A percentile compares a stretch with the other conserved stretches of the same genome.
phyloP scores from a whole-genome alignment of 371 early-diverging fungal genomes.

The Mucor irregularis region DNA sequence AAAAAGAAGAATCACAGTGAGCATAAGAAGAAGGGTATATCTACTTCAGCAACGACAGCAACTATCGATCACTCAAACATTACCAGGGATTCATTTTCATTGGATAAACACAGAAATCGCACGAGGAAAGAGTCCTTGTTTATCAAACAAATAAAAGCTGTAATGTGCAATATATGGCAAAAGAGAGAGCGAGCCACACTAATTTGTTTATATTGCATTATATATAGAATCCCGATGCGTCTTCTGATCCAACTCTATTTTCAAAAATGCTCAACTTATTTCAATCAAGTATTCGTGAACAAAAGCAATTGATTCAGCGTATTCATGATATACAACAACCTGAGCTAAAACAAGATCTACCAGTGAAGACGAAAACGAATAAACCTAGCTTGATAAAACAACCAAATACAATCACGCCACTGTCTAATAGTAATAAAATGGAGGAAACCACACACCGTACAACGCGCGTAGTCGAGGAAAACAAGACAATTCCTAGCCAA shows the following conservation, averaged over 20 bases:
- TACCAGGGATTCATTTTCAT: background rate
- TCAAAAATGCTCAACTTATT: conserved; percentile 7
- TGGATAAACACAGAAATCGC: conserved; percentile 20
- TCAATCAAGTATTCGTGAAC: conserved; percentile 16
- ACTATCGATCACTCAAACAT: too few relatives aligned
- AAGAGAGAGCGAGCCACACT: too few relatives aligned
- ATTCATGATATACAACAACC: conserved; percentile 9
- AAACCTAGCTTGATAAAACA: conserved; percentile 12
- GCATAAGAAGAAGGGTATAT: conserved; percentile 1
- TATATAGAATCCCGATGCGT: background rate
- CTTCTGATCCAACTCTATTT: background rate
- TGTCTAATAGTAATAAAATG: too few relatives aligned
- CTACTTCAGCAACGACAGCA: conserved; percentile 1
- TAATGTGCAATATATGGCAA: too few relatives aligned
- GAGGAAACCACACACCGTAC: background rate
- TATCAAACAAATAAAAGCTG: conserved; percentile 15
- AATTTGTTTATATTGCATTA: too few relatives aligned
- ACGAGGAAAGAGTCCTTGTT: conserved; percentile 15
- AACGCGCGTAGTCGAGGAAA: background rate
- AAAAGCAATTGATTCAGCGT: conserved; percentile 12
- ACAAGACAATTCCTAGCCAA: conserved; percentile 6
- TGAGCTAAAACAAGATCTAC: background rate
- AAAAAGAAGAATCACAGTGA: background rate
- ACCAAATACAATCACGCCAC: background rate
- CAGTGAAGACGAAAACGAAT: background rate